Evolutionary conservation across 2,329 filamentous ascomycete genomes (phyloP), one percentile per base, ranked within the genome.

Genomic region (Calonectria hawksworthii): DNA sequence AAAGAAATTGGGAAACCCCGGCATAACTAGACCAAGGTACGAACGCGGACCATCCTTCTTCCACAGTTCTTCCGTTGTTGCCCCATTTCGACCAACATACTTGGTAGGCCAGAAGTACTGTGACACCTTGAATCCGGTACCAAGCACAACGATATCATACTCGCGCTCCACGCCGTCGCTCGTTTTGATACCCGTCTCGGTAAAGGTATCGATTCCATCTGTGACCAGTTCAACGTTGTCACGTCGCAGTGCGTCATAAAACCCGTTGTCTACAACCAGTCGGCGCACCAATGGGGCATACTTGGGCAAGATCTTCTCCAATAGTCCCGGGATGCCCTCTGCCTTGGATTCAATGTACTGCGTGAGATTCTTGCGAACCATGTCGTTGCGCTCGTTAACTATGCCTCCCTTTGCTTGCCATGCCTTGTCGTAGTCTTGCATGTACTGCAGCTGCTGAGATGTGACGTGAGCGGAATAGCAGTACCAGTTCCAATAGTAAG

Each of bases 401-500:
- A 38, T 21, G 23, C 71, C 71, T 11, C 71, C 71, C 66, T 73
- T 70, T 21, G 66, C 66, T 47, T 73, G 66, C 71, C 71, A 73
- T 3, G 50, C 47, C 34, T 50, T 56, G 38, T 73, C 71, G 9
- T 65, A 18, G 8, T n/a, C 56, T 28, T 73, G 71, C 10, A 73
- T 30, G 21, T 66, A 54, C 59, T 73, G 71, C 28, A 73, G 38
- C 16, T 73, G 71, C n/a, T 73, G 71, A 6, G 71, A 56, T 4
- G 71, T n/a, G 9, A 73, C 71, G 28, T 73, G 71, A n/a, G 65
- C 71, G 2, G 66, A 54, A 50, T 73, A 73, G 18, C 71, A 73
- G n/a, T 47, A 70, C 71, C 71, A 73, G n/a, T 73, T 73, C 71
- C 71, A 73, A 18, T 73, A 73, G 28, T 73, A 73, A 4, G 71